Evolutionary conservation across 257 asterid genomes (phyloP).

Genomic region (Paraleonurus japonicus): DNA sequence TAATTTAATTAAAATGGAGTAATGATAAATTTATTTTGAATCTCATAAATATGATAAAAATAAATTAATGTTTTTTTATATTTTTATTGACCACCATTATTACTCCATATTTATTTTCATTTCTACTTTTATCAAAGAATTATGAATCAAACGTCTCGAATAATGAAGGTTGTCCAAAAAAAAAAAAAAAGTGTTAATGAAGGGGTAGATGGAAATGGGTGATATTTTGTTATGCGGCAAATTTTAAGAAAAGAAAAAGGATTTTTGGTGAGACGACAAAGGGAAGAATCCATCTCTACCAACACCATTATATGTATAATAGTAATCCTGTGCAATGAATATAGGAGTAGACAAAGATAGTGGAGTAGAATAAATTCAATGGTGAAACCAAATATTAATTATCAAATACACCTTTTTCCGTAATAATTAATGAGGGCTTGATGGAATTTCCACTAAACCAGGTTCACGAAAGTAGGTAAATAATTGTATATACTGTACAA

Average conservation of each 20-base stretch:
- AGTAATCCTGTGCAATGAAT: conserved; percentile 17
- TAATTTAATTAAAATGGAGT: too few relatives aligned
- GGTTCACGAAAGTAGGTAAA: conserved; percentile 28
- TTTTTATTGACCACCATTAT: too few relatives aligned
- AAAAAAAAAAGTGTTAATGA: too few relatives aligned
- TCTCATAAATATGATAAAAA: too few relatives aligned
- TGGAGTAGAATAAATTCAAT: conserved; percentile 39
- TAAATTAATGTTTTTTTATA: too few relatives aligned
- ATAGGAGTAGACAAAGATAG: conserved; percentile 30
- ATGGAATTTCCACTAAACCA: conserved; percentile 31
- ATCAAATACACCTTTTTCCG: neutral
- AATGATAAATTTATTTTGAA: too few relatives aligned
- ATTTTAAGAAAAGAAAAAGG: neutral
- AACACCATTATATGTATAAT: conserved; percentile 17
- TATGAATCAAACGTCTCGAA: neutral
- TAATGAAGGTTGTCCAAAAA: too few relatives aligned
- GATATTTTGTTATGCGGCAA: conserved; percentile 33
- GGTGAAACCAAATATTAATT: conserved; percentile 32
- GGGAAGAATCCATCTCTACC: conserved; percentile 40
- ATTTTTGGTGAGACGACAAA: conserved; percentile 36
- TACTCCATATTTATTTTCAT: too few relatives aligned
- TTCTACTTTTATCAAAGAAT: too few relatives aligned
- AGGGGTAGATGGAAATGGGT: neutral
- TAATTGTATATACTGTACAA: neutral
- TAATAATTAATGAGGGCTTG: conserved; percentile 8